Conservation (phyloP, 2,329 filamentous ascomycete species). For the Westerdykella ornata region DNA sequence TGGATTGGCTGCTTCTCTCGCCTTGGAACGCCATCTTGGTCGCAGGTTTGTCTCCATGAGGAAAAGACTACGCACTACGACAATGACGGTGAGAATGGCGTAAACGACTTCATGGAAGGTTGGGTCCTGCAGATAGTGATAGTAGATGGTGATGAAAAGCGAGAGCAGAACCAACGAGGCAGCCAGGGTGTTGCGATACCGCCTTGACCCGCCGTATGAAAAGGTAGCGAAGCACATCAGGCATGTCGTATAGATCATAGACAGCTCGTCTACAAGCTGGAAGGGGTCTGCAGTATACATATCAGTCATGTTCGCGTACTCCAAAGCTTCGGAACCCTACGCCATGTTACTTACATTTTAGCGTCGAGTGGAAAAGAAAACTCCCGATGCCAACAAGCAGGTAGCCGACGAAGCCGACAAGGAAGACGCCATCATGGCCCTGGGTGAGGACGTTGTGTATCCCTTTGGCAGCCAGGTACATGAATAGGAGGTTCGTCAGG, state of each 20-base stretch:
- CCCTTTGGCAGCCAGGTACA: constrained; percentile 70
- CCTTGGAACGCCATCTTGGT: constrained; percentile 44
- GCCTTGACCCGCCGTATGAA: constrained; percentile 55
- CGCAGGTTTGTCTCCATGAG: constrained; percentile 65
- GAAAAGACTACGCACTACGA: constrained; percentile 67
- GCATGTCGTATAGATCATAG: constrained; percentile 67
- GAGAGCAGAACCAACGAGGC: constrained; percentile 48
- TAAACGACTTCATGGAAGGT: constrained; percentile 78
- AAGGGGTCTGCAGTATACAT: constrained; percentile 52
- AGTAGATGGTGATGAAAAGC: constrained; percentile 68
- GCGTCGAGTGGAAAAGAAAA: constrained; percentile 57
- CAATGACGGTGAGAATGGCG: constrained; percentile 61
- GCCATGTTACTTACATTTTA: constrained; percentile 49
- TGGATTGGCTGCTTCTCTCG: constrained; percentile 21
- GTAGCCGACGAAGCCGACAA: constrained; percentile 59
- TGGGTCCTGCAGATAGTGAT: constrained; percentile 75
- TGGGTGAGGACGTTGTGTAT: constrained; percentile 65
- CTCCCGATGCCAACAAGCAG: constrained; percentile 55
- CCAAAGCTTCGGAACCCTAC: constrained; percentile 5
- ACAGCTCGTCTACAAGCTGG: constrained; percentile 64
- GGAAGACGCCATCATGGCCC: constrained; percentile 68
- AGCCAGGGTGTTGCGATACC: constrained; percentile 51
- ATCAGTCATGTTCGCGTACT: too few relatives aligned
- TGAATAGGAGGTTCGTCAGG: constrained; percentile 74
- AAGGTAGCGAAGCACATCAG: constrained; percentile 67